Evolutionary conservation across 176 grass and related monocot species (phyloP), one percentile per base, ranked within the genome.

Genomic region (Triticum turgidum): DNA sequence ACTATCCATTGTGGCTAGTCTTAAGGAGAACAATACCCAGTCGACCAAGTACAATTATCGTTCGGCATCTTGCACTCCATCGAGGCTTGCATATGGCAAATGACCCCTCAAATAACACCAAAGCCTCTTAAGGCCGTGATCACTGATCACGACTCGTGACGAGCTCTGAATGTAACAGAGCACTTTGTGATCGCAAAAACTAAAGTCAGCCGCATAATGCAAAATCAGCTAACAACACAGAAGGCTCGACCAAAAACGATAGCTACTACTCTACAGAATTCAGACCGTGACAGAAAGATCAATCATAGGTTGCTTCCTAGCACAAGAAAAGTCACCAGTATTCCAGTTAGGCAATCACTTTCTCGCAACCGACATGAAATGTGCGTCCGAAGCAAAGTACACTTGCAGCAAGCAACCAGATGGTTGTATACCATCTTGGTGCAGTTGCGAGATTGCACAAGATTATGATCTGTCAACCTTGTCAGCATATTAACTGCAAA

Each of bases 301-400:
- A 6, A 79, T 24, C n/a, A 63, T 79, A 83, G 5, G 44, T 83
- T 83, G 79, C 39, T 54, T 54, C 51, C 51, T 41, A 25, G 18
- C 62, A 11, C n/a, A 49, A 72, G 30, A 25, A 65, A 82, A 41
- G 72, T 30, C 21, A 38, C 6, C 11, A 45, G 35, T 4, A 18
- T 56, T 65, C 39, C 32, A 33, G 80, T 52, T 90, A 27, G 84
- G 7, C 56, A 11, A 67, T 83, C 80, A 59, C 65, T 87, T 79
- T 79, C 66, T 42, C 74, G 30, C 80, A 80, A 74, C 67, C 67
- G 44, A 18, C 45, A 83, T 74, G 65, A 54, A 39, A 30, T 38
- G 68, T 76, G 81, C 76, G 17, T 67, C 11, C 61, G 2, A 76
- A 75, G 85, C 47, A 61, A 80, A 76, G 3, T 63, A 15, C 68